These are phyloP conservation scores for Coprinellus aureogranulatus DNA, from an alignment of 768 basidiomycete genomes.

Conservation along the genomic window DNA sequence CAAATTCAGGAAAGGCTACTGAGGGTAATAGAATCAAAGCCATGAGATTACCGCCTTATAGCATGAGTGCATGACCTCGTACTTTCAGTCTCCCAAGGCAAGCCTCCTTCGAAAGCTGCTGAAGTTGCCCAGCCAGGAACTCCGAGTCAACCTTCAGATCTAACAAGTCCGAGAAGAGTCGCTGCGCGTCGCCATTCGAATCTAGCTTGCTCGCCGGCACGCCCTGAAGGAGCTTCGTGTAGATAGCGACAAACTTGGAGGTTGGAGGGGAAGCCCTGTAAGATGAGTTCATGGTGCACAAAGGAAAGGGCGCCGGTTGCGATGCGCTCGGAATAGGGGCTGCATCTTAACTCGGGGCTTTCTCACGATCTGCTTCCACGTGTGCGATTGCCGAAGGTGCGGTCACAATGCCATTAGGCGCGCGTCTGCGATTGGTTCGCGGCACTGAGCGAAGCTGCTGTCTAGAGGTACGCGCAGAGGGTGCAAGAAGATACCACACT, in stretches of 20 bases:
- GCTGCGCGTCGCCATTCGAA: slow-evolving; percentile 40
- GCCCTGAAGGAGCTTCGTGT: slow-evolving; percentile 53
- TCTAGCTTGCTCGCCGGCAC: slow-evolving; percentile 40
- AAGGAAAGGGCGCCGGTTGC: too few relatives aligned
- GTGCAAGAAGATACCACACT: too few relatives aligned
- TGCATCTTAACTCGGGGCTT: too few relatives aligned
- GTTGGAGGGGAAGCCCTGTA: slow-evolving; percentile 9
- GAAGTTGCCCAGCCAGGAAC: slow-evolving; percentile 41
- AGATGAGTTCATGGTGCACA: not conserved
- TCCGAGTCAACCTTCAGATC: slow-evolving; percentile 49
- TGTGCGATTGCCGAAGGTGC: too few relatives aligned
- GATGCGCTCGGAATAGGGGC: too few relatives aligned
- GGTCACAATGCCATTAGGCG: too few relatives aligned
- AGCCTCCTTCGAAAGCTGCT: slow-evolving; percentile 43
- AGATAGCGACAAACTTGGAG: slow-evolving; percentile 48
- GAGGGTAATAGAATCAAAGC: slow-evolving; percentile 6
- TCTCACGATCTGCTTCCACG: too few relatives aligned
- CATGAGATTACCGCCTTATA: too few relatives aligned
- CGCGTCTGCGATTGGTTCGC: too few relatives aligned
- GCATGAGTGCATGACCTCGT: slow-evolving; percentile 15
- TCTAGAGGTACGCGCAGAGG: too few relatives aligned
- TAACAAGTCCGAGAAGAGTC: slow-evolving; percentile 55
- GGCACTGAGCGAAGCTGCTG: too few relatives aligned
- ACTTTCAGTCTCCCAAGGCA: slow-evolving; percentile 56
- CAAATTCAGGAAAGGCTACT: slow-evolving; percentile 52